Conservation (phyloP, 495 filamentous ascomycete genomes). For the Hyaloscypha bicolor region DNA sequence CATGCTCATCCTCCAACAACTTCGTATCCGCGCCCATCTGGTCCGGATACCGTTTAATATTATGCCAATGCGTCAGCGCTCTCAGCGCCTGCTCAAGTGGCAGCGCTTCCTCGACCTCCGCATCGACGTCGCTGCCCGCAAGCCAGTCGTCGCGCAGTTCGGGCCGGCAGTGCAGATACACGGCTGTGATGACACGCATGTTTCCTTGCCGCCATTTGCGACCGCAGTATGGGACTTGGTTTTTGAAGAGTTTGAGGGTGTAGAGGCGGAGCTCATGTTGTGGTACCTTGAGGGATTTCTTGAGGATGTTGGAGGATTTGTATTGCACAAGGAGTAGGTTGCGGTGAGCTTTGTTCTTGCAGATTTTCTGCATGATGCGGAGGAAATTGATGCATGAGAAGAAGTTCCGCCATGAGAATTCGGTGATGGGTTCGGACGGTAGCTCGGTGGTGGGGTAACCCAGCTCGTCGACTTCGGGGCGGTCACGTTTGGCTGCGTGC, state of each 20-base stretch:
- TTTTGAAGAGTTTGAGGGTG: conserved; percentile 97
- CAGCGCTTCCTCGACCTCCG: conserved; percentile 87
- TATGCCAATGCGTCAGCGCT: conserved; percentile 89
- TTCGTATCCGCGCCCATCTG: conserved; percentile 73
- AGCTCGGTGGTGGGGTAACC: conserved; percentile 67
- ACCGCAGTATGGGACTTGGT: conserved; percentile 95
- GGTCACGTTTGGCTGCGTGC: conserved; percentile 36
- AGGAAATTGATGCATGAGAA: conserved; percentile 92
- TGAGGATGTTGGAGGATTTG: conserved; percentile 86
- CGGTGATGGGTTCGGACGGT: conserved; percentile 80
- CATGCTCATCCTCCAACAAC: conserved; percentile 74
- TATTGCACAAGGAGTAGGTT: conserved; percentile 92
- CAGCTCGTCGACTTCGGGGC: conserved; percentile 86
- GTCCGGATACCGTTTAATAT: conserved; percentile 77
- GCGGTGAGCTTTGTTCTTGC: conserved; percentile 90
- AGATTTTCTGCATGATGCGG: conserved; percentile 95
- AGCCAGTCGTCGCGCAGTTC: conserved; percentile 97
- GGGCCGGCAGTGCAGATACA: conserved; percentile 89
- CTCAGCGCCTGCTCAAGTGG: conserved; percentile 88
- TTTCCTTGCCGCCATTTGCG: conserved; percentile 97
- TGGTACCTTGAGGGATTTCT: conserved; percentile 87
- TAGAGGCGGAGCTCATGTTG: conserved; percentile 87
- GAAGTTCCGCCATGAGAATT: conserved; percentile 92
- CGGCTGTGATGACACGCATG: conserved; percentile 97
- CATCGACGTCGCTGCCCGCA: conserved; percentile 85